phyloP scores from a whole-genome alignment of 2,329 filamentous ascomycete species.

The Ophiocordyceps polyrhachis-furcata region DNA sequence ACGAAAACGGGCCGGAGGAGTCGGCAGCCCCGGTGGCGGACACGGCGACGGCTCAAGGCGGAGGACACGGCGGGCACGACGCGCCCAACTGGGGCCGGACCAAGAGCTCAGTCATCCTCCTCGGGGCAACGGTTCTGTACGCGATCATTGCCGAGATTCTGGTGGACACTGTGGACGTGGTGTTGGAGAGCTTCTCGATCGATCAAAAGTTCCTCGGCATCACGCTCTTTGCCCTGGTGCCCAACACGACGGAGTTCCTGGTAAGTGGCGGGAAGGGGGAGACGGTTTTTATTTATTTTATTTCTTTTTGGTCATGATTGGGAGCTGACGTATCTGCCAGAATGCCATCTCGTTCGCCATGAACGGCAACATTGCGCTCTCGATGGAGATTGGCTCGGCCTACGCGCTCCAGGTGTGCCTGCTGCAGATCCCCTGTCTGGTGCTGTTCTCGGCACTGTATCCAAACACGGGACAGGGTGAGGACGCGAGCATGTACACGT shows the following conservation, averaged over 20 bases:
- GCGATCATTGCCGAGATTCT: constrained; percentile 95
- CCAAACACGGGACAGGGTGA: constrained; percentile 21
- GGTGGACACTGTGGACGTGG: constrained; percentile 93
- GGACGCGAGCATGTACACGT: constrained; percentile 40
- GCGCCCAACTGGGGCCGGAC: constrained; percentile 94
- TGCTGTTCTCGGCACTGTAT: constrained; percentile 73
- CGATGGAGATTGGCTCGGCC: constrained; percentile 96
- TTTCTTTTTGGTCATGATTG: too few relatives aligned
- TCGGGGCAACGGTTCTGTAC: constrained; percentile 78
- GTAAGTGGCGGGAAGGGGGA: constrained; percentile 27
- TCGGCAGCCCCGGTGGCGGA: constrained; percentile 9
- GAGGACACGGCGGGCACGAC: constrained; percentile 60
- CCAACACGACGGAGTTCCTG: constrained; percentile 95
- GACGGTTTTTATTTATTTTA: too few relatives aligned
- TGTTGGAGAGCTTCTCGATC: constrained; percentile 73
- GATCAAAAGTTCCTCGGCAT: constrained; percentile 97
- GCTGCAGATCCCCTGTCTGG: constrained; percentile 80
- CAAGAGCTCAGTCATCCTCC: constrained; percentile 78
- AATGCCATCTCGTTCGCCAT: constrained; percentile 99
- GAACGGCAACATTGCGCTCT: constrained; percentile 97
- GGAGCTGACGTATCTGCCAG: constrained; percentile 19
- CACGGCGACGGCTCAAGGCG: constrained; percentile 15
- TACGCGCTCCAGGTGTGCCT: constrained; percentile 94
- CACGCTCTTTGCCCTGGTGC: constrained; percentile 87
- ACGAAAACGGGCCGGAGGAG: constrained; percentile 27